A percentile compares a stretch with the other conserved stretches of the same genome.
Conservation (phyloP, 371 early-diverging fungal species). For the Rhizomucor pusillus region DNA sequence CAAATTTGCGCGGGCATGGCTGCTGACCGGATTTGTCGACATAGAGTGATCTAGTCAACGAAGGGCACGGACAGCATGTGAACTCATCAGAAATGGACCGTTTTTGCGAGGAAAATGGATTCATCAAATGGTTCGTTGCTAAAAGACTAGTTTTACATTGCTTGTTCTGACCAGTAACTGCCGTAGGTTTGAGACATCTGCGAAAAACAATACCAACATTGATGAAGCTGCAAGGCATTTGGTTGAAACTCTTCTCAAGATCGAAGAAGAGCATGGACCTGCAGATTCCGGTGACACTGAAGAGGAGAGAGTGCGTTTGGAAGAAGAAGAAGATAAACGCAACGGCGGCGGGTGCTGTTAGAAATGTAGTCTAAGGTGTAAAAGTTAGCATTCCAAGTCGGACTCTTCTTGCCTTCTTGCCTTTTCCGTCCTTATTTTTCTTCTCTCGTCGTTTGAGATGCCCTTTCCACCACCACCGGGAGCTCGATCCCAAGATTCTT, state of each 20-base stretch:
- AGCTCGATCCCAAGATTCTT: too few species aligned
- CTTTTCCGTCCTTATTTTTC: background rate
- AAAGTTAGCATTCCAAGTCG: background rate
- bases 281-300: constrained; percentile 19
- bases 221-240: constrained; percentile 62
- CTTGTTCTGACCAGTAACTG: constrained; percentile 2
- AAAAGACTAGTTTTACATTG: background rate
- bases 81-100: constrained; percentile 49
- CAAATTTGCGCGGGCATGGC: too few species aligned
- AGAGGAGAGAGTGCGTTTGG: constrained; percentile 17
- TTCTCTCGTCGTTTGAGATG: too few species aligned
- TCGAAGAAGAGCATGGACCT: constrained; percentile 42
- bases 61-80: constrained; percentile 45
- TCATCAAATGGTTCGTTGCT: constrained; percentile 48
- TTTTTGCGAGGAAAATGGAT: constrained; percentile 57
- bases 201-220: constrained; percentile 65
- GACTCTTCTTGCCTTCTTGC: background rate
- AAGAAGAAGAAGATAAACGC: constrained; percentile 5
- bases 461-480: too few species aligned
- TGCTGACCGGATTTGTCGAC: too few species aligned
- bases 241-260: constrained; percentile 33
- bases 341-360: constrained; percentile 14
- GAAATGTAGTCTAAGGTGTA: background rate
- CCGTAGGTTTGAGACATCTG: constrained; percentile 67
- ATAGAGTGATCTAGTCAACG: constrained; percentile 39